These are phyloP conservation scores for Piloderma croceum DNA, from an alignment of 768 basidiomycete genomes.

Conservation along the genomic window DNA sequence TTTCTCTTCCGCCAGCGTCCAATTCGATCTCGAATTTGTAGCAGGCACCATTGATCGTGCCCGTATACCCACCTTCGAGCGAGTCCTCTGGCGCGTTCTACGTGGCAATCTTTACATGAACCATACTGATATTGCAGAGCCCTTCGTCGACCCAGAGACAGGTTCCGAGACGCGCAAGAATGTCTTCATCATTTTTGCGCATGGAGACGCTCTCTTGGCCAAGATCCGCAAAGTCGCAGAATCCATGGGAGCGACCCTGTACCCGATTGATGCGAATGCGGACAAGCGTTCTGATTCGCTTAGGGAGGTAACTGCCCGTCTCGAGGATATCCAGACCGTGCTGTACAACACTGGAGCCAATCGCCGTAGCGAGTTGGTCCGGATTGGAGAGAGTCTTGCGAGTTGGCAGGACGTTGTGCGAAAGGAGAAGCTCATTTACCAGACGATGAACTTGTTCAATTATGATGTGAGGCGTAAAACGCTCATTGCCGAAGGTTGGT, in stretches of 20 bases:
- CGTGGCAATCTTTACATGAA: slow-evolving; percentile 99
- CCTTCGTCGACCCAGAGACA: slow-evolving; percentile 83
- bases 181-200: slow-evolving; percentile 99
- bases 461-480: slow-evolving; percentile 94
- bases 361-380: slow-evolving; percentile 75
- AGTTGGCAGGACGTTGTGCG: slow-evolving; percentile 92
- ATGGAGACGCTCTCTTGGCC: slow-evolving; percentile 84
- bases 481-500: slow-evolving; percentile 96
- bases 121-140: slow-evolving; percentile 89
- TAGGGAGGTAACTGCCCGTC: slow-evolving; percentile 77
- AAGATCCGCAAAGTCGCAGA: slow-evolving; percentile 98
- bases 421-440: slow-evolving; percentile 95
- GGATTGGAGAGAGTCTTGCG: slow-evolving; percentile 76
- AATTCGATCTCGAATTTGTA: slow-evolving; percentile 95
- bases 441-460: slow-evolving; percentile 92
- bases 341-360: slow-evolving; percentile 85
- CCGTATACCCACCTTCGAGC: slow-evolving; percentile 89
- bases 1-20: slow-evolving; percentile 41
- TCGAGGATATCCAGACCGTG: slow-evolving; percentile 88
- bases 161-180: slow-evolving; percentile 89
- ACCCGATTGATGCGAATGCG: slow-evolving; percentile 91
- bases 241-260: slow-evolving; percentile 97
- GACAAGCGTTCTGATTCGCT: slow-evolving; percentile 90
- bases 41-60: slow-evolving; percentile 94
- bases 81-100: slow-evolving; percentile 95